phyloP scores from a whole-genome alignment of 2,329 filamentous ascomycete genomes.

The Fusarium protoensiforme region DNA sequence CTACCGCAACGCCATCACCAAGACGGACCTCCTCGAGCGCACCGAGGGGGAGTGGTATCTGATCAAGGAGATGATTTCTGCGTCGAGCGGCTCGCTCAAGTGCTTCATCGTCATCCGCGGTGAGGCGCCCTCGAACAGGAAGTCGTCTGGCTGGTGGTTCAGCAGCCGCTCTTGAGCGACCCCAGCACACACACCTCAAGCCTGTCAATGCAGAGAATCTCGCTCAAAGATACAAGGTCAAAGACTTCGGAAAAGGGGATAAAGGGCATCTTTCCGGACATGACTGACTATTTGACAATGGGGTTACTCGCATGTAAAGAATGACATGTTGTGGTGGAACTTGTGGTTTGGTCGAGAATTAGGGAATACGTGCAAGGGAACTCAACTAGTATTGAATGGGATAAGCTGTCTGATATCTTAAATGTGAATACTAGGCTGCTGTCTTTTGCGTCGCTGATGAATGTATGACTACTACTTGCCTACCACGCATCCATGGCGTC shows the following conservation, averaged over 20 bases:
- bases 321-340: slow-evolving; percentile 1
- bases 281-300: background rate
- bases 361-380: background rate
- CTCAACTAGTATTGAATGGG: background rate
- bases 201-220: background rate
- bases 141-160: slow-evolving; percentile 34
- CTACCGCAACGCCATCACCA: slow-evolving; percentile 40
- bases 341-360: background rate
- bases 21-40: slow-evolving; percentile 39
- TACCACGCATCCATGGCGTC: background rate
- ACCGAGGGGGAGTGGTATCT: slow-evolving; percentile 42
- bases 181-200: background rate
- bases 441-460: background rate
- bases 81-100: slow-evolving; percentile 38
- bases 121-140: slow-evolving; percentile 16
- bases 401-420: background rate
- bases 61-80: slow-evolving; percentile 43
- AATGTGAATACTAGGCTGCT: background rate
- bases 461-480: background rate
- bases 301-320: background rate
- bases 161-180: slow-evolving; percentile 13
- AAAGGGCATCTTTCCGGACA: background rate
- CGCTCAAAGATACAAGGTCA: background rate
- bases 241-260: background rate
- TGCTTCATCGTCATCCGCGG: slow-evolving; percentile 41